A percentile compares a stretch with the other conserved stretches of the same genome.
Conservation (phyloP, 1,284 basidiomycete species). For the Fomitiporia mediterranea region DNA sequence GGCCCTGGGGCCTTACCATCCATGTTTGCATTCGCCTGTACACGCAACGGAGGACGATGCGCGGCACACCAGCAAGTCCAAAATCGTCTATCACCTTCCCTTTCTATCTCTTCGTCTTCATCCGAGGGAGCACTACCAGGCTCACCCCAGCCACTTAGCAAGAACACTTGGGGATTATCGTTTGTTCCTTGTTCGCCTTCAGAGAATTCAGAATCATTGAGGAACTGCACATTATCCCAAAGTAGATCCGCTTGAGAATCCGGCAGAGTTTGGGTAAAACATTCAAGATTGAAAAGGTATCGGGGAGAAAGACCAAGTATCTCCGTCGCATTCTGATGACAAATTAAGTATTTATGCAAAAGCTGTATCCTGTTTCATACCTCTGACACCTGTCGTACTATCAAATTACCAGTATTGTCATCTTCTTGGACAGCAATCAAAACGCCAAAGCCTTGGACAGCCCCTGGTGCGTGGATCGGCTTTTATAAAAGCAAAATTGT, state of each 20-base stretch:
- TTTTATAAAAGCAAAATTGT: slow-evolving; percentile 24
- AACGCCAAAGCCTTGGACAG: slow-evolving; percentile 84
- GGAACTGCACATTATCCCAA: slow-evolving; percentile 75
- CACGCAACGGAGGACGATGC: slow-evolving; percentile 49
- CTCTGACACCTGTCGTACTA: slow-evolving; percentile 82
- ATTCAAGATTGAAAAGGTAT: slow-evolving; percentile 75
- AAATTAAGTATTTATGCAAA: slow-evolving; percentile 17
- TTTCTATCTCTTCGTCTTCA: slow-evolving; percentile 30
- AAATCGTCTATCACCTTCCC: slow-evolving; percentile 39
- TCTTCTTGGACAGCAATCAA: slow-evolving; percentile 73
- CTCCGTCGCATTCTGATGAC: slow-evolving; percentile 56
- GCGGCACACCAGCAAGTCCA: slow-evolving; percentile 88
- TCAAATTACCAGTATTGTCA: slow-evolving; percentile 50
- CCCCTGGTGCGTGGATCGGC: slow-evolving; percentile 83
- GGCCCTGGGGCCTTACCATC: slow-evolving; percentile 10
- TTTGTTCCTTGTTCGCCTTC: slow-evolving; percentile 44
- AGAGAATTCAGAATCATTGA: slow-evolving; percentile 43
- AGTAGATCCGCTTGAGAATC: slow-evolving; percentile 68
- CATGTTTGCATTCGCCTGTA: slow-evolving; percentile 12
- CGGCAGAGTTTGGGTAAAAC: slow-evolving; percentile 72
- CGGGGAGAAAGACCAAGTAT: slow-evolving; percentile 71
- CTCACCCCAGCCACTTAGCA: slow-evolving; percentile 67
- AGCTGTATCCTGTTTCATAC: slow-evolving; percentile 34
- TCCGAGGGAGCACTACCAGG: slow-evolving; percentile 44
- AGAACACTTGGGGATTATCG: slow-evolving; percentile 66